These are phyloP conservation scores for Castanea crenata DNA, from an alignment of 306 rosid genomes.

Conservation along the genomic window DNA sequence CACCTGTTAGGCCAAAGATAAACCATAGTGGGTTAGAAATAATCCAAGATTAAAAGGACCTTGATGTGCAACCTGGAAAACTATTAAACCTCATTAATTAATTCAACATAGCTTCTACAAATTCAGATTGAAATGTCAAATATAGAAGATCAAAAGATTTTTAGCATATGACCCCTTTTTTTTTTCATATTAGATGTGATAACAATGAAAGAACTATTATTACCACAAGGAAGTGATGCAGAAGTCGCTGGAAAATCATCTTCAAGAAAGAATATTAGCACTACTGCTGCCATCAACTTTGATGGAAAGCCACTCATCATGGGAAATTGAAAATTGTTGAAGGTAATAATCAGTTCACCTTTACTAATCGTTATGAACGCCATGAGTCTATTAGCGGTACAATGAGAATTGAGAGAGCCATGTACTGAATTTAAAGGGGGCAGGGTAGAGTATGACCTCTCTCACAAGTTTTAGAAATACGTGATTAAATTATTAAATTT, in stretches of 20 bases:
- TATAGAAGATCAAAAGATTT: too few relatives aligned
- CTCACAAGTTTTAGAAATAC: too few relatives aligned
- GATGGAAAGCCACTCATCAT: slow-evolving; percentile 13
- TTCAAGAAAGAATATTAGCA: slow-evolving; percentile 8
- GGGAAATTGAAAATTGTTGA: neutral
- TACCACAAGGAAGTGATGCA: slow-evolving; percentile 10
- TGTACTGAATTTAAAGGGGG: neutral
- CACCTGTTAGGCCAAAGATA: too few relatives aligned
- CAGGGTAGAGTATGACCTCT: neutral
- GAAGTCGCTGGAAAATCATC: neutral
- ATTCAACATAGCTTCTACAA: too few relatives aligned
- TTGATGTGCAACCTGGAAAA: too few relatives aligned
- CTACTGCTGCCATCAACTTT: slow-evolving; percentile 19
- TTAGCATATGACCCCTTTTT: neutral
- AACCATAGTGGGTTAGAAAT: too few relatives aligned
- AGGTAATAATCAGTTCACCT: neutral
- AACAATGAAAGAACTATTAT: neutral
- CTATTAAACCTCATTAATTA: too few relatives aligned
- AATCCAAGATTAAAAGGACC: too few relatives aligned
- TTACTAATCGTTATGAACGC: neutral
- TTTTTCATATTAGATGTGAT: neutral
- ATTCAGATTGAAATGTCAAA: too few relatives aligned
- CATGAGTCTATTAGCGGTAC: neutral
- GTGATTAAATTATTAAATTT: too few relatives aligned
- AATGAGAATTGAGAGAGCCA: neutral